Percentiles rank a stretch among this genome's conserved stretches.
Evolutionary conservation across 768 basidiomycete genomes (phyloP).

Genomic region (Solioccasus polychromus): DNA sequence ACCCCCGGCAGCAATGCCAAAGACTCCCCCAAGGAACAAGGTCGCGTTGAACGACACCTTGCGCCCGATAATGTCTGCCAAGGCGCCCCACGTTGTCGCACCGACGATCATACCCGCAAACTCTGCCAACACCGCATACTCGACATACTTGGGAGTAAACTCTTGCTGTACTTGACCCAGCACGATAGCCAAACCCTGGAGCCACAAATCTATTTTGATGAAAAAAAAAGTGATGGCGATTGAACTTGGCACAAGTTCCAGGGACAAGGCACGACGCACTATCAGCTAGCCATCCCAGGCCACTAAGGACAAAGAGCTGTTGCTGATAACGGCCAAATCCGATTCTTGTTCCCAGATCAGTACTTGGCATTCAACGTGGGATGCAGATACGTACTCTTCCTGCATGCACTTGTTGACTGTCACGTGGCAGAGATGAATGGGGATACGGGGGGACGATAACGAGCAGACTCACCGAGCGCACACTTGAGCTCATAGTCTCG

Average conservation of each 20-base stretch:
- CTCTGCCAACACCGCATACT: constrained; percentile 45
- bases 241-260: constrained; percentile 22
- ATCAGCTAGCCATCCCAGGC: constrained; percentile 49
- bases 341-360: constrained; percentile 31
- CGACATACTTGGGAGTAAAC: constrained; percentile 40
- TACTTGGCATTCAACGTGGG: neutral
- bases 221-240: too few species aligned
- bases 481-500: constrained; percentile 35
- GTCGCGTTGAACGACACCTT: constrained; percentile 44
- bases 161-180: constrained; percentile 44
- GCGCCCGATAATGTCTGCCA: constrained; percentile 49
- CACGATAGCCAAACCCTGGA: constrained; percentile 47
- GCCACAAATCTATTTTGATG: constrained; percentile 37
- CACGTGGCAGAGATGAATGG: neutral
- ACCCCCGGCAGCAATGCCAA: constrained; percentile 50
- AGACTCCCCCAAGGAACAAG: constrained; percentile 40
- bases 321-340: constrained; percentile 50
- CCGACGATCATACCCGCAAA: constrained; percentile 50
- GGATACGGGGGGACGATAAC: neutral
- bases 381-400: constrained; percentile 36
- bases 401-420: constrained; percentile 47
- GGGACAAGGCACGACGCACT: constrained; percentile 31
- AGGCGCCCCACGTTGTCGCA: constrained; percentile 46
- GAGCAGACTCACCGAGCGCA: constrained; percentile 25
- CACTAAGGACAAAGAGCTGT: constrained; percentile 45